Percentiles rank a stretch among this genome's conserved stretches.
Conservation (phyloP, 331 rosid genomes). For the Quercus lobata region DNA sequence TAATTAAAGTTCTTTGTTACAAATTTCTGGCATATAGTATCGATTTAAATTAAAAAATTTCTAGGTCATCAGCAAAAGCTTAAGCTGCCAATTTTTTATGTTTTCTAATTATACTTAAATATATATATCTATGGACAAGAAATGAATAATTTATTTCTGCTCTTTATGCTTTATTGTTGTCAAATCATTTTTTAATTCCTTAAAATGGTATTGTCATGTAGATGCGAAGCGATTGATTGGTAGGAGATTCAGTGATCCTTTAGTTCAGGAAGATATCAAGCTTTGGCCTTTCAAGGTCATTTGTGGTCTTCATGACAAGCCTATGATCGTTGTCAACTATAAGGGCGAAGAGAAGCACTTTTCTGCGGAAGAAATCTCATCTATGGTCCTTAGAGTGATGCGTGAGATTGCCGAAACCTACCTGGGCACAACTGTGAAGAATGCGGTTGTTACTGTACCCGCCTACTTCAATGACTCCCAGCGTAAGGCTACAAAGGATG, state of each 20-base stretch:
- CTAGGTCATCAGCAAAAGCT: too few relatives aligned
- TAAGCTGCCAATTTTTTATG: too few relatives aligned
- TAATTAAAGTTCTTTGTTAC: too few relatives aligned
- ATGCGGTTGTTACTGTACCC: conserved; percentile 38
- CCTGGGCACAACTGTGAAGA: conserved; percentile 9
- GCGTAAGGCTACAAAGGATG: conserved; percentile 45
- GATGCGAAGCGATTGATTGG: too few relatives aligned
- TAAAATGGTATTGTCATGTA: too few relatives aligned
- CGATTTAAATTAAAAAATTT: too few relatives aligned
- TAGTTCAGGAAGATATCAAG: conserved; percentile 36
- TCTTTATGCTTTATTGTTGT: too few relatives aligned
- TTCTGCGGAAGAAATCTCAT: conserved; percentile 41
- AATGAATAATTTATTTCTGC: too few relatives aligned
- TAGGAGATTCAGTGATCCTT: neutral
- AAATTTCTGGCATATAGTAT: too few relatives aligned
- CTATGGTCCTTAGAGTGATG: conserved; percentile 35
- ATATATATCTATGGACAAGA: too few relatives aligned
- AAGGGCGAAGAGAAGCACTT: conserved; percentile 32
- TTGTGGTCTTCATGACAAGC: conserved; percentile 26
- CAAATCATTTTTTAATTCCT: too few relatives aligned
- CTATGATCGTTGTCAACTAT: conserved; percentile 33
- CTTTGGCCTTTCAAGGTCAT: conserved; percentile 44
- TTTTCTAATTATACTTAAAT: too few relatives aligned
- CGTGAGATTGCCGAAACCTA: conserved; percentile 20
- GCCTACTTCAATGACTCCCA: conserved; percentile 33